phyloP scores from a whole-genome alignment of 495 filamentous ascomycete genomes.

The Symbiotaphrina buchneri region DNA sequence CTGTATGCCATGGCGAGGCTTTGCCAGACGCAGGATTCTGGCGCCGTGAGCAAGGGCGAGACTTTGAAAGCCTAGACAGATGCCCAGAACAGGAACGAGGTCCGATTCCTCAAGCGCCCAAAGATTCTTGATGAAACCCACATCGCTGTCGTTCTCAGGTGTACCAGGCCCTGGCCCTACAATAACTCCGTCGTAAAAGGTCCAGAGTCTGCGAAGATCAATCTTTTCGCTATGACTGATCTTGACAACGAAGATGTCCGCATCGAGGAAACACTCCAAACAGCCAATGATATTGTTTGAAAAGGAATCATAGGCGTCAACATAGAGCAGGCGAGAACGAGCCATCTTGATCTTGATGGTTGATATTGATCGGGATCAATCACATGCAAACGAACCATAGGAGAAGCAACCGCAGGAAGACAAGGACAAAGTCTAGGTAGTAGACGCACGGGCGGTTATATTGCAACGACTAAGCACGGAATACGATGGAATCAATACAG shows the following conservation, averaged over 20 bases:
- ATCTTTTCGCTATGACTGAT: constrained; percentile 31
- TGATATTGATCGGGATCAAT: no score
- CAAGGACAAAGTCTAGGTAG: no score
- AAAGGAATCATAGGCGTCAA: constrained; percentile 94
- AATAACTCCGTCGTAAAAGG: constrained; percentile 49
- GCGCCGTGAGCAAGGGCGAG: constrained; percentile 46
- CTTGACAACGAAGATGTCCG: constrained; percentile 42
- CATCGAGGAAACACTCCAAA: constrained; percentile 38
- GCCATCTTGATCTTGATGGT: no score
- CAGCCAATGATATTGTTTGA: constrained; percentile 78
- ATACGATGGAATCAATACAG: no score
- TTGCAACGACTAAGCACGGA: no score
- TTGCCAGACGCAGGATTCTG: constrained; percentile 21
- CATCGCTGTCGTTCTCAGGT: constrained; percentile 31
- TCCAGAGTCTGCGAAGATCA: constrained; percentile 24
- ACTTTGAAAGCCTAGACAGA: constrained; percentile 86
- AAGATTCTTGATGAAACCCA: constrained; percentile 57
- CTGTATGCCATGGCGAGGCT: constrained; percentile 14
- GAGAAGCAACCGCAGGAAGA: no score
- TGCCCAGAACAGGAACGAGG: constrained; percentile 56
- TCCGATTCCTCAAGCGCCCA: constrained; percentile 41
- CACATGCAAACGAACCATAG: no score
- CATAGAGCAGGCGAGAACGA: no score
- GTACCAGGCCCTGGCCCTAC: constrained; percentile 59
- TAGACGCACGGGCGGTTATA: no score